phyloP scores from a whole-genome alignment of 768 basidiomycete genomes.

The Piloderma croceum region DNA sequence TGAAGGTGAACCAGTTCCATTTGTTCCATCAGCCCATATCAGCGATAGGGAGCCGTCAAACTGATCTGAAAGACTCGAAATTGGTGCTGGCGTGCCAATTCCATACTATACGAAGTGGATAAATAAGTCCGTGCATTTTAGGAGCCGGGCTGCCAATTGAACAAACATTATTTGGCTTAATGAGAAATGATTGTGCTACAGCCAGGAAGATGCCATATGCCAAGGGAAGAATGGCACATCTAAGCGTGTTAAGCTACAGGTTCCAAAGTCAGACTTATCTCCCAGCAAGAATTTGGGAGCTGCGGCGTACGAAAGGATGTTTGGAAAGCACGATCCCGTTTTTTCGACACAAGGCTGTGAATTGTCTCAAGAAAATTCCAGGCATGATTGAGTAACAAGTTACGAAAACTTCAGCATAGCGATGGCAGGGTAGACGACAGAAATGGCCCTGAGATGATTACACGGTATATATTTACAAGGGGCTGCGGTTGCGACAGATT shows the following conservation, averaged over 20 bases:
- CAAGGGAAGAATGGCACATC: slow-evolving; percentile 60
- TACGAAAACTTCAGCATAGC: too few species aligned
- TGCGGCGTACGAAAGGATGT: slow-evolving; percentile 59
- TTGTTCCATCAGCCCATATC: slow-evolving; percentile 66
- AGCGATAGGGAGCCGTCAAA: slow-evolving; percentile 51
- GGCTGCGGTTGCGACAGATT: too few species aligned
- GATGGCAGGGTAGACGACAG: too few species aligned
- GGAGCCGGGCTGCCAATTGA: background rate
- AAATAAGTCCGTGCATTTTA: too few species aligned
- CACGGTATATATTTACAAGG: too few species aligned
- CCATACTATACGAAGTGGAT: slow-evolving; percentile 46
- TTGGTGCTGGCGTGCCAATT: slow-evolving; percentile 49
- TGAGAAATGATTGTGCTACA: slow-evolving; percentile 55
- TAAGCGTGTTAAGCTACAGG: slow-evolving; percentile 48
- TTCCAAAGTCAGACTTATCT: background rate
- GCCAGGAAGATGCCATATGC: slow-evolving; percentile 65
- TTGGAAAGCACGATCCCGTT: slow-evolving; percentile 70
- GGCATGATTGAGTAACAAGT: too few species aligned
- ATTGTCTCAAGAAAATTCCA: slow-evolving; percentile 54
- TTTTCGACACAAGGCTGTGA: slow-evolving; percentile 58
- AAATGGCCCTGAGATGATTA: too few species aligned
- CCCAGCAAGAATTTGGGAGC: background rate
- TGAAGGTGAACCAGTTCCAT: slow-evolving; percentile 47
- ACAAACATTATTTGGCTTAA: slow-evolving; percentile 56
- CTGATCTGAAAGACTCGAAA: slow-evolving; percentile 39